Base-by-base conservation (phyloP, 176 grass and related monocot genomes). In the Stipa capillata region DNA sequence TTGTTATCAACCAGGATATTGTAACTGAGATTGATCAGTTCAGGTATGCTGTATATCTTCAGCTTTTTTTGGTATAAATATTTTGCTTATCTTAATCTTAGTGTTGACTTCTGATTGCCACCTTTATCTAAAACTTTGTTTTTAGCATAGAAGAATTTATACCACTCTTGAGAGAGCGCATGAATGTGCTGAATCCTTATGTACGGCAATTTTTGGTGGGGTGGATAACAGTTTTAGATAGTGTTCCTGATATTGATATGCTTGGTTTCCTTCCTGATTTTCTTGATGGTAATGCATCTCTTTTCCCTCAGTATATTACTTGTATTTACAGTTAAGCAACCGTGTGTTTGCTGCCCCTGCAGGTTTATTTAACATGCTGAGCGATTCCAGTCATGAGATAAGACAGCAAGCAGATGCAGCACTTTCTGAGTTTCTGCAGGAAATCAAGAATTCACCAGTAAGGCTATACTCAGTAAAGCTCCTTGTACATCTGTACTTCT, bases 131-230 rank as follows among this genome's bases (percentile, higher is more conserved):
- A 65, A 60, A 80, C 82, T 61, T 86, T 51, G 57, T 78, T 29
- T 99, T 83, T 83, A 99, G 97, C 97, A 99, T 99, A 88, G 92
- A 99, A 93, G 97, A 99, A 84, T 99, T 99, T 83, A 99, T 99
- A 96, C 97, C 97, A 57, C 90, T 99, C 54, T 67, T 99, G 85
- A 99, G 90, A 85, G 97, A 96, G 76, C 92, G 97, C 45, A 99
- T 99, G 97, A 99, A 99, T 81, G 97, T 99, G 40, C 85, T 99
- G 82, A 99, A 99, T 71, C 97, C 92, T 68, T 93, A 87, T 76
- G 97, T 99, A 28, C 82, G 97, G 8, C 97, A 99, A 86, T 99
- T 99, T 85, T 86, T 99, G n/a, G 97, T 99, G 52, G 97, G 97
- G 20, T 99, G 97, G 97, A 99, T 99, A 70, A 96, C 97, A 53